phyloP scores from a whole-genome alignment of 495 filamentous ascomycete genomes.

The Xeromyces bisporus region DNA sequence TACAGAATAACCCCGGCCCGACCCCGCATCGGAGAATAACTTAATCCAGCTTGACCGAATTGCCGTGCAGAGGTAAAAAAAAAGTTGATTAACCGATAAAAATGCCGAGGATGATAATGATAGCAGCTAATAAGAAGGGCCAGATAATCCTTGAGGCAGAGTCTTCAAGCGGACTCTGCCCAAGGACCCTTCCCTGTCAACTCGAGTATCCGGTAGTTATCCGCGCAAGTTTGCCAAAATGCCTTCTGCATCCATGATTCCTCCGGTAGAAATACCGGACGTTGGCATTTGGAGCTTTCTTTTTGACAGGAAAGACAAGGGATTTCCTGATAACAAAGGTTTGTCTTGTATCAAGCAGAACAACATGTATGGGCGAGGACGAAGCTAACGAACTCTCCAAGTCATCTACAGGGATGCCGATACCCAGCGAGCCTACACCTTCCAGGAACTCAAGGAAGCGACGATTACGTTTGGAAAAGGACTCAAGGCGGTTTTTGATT shows the following conservation, averaged over 20 bases:
- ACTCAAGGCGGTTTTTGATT: conserved; percentile 50
- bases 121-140: too few species aligned
- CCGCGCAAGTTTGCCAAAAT: too few species aligned
- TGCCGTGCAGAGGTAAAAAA: too few species aligned
- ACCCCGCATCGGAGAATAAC: too few species aligned
- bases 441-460: conserved; percentile 42
- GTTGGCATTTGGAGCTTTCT: conserved; percentile 60
- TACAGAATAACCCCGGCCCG: too few species aligned
- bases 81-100: too few species aligned
- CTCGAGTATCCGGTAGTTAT: too few species aligned
- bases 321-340: conserved; percentile 43
- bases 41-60: too few species aligned
- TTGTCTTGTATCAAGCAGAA: conserved; percentile 2
- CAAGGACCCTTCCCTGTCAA: too few species aligned
- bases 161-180: too few species aligned
- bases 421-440: conserved; percentile 59
- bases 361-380: neutral
- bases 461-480: conserved; percentile 67
- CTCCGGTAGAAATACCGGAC: conserved; percentile 21
- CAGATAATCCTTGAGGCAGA: too few species aligned
- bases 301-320: conserved; percentile 55
- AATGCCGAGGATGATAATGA: too few species aligned
- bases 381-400: conserved; percentile 17
- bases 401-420: conserved; percentile 69
- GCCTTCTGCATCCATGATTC: conserved; percentile 26